phyloP scores from a whole-genome alignment of 257 asterid species.

The Lycium barbarum region DNA sequence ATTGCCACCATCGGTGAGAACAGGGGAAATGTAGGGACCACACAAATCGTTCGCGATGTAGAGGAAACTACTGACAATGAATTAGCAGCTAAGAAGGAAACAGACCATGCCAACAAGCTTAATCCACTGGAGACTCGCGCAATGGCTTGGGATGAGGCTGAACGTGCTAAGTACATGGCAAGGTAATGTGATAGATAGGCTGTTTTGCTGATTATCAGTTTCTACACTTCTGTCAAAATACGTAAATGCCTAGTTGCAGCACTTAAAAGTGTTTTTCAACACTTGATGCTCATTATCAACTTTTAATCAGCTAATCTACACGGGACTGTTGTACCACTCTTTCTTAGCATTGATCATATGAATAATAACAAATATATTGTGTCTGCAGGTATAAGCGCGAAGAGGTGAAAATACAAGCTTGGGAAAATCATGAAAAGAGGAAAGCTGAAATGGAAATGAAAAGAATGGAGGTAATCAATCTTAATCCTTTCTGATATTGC shows the following conservation, averaged over 20 bases:
- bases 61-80: slow-evolving; percentile 41
- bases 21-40: slow-evolving; percentile 40
- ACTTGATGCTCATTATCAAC: too few relatives aligned
- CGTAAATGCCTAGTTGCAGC: not conserved
- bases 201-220: not conserved
- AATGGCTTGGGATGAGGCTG: slow-evolving; percentile 94
- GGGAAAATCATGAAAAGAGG: slow-evolving; percentile 92
- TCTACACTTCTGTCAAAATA: not conserved
- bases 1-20: slow-evolving; percentile 39
- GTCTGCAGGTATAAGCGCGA: slow-evolving; percentile 78
- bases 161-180: slow-evolving; percentile 89
- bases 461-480: slow-evolving; percentile 69
- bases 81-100: slow-evolving; percentile 30
- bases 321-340: not conserved
- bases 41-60: slow-evolving; percentile 47
- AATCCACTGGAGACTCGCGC: slow-evolving; percentile 80
- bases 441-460: slow-evolving; percentile 89
- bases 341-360: not conserved
- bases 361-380: not conserved
- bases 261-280: not conserved
- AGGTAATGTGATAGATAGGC: slow-evolving; percentile 50
- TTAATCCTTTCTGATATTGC: not conserved
- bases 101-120: slow-evolving; percentile 41
- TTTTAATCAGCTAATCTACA: not conserved
- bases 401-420: slow-evolving; percentile 90